Conservation (phyloP, 2,329 filamentous ascomycete genomes). For the Xylaria sp. region DNA sequence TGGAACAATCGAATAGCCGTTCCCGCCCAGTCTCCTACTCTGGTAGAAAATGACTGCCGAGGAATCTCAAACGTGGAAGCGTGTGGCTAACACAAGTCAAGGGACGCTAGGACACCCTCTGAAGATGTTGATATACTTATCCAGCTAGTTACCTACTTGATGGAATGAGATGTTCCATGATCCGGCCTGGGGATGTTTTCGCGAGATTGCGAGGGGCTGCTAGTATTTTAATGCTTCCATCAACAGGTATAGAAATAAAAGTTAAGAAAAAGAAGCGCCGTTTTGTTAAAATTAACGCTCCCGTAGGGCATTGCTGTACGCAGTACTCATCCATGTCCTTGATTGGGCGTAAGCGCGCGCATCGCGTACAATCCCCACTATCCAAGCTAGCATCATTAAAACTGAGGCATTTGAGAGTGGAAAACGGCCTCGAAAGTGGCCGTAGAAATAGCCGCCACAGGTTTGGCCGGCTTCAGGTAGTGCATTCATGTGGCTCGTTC, state of each 20-base stretch:
- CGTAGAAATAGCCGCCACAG: constrained; percentile 40
- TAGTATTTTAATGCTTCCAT: constrained; percentile 1
- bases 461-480: constrained; percentile 36
- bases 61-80: background rate
- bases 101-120: background rate
- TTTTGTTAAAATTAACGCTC: constrained; percentile 22
- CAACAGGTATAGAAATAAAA: background rate
- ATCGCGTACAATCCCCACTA: constrained; percentile 1
- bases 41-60: background rate
- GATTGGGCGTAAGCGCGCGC: constrained; percentile 32
- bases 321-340: background rate
- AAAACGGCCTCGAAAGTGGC: constrained; percentile 21
- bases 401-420: constrained; percentile 29
- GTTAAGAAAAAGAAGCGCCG: constrained; percentile 16
- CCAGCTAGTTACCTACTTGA: background rate
- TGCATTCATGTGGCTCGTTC: constrained; percentile 39
- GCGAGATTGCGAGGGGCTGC: constrained; percentile 5
- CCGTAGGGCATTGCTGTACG: constrained; percentile 1
- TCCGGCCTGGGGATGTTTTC: background rate
- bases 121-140: background rate
- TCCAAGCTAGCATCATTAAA: constrained; percentile 5
- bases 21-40: background rate
- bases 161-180: background rate
- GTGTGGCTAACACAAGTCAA: background rate
- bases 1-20: background rate